Conservation (phyloP, 768 basidiomycete species). For the Calocybe indica region DNA sequence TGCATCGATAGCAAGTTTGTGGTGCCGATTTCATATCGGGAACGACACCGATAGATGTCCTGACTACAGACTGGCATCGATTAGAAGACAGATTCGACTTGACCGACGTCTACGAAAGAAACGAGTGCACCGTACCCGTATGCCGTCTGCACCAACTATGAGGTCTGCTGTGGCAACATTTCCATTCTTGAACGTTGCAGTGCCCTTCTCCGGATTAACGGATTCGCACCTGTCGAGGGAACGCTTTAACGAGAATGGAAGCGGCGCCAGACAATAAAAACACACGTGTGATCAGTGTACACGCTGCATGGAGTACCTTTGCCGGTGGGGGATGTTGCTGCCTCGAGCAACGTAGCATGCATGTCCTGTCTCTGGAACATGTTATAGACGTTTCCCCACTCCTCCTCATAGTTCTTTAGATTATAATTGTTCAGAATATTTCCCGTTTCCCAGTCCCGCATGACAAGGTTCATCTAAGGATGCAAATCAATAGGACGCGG, state of each 20-base stretch:
- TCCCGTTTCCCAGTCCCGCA: constrained; percentile 29
- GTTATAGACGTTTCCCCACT: constrained; percentile 23
- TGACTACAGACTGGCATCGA: constrained; percentile 16
- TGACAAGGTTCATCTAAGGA: constrained; percentile 19
- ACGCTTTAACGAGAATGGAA: background rate
- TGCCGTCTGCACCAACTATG: constrained; percentile 27
- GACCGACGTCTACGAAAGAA: background rate
- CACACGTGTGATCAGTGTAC: constrained; percentile 19
- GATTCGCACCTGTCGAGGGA: constrained; percentile 13
- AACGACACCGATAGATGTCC: constrained; percentile 17
- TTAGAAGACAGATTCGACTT: background rate
- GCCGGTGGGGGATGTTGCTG: constrained; percentile 18
- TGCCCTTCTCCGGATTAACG: constrained; percentile 16
- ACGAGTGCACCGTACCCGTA: constrained; percentile 13
- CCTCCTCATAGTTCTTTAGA: constrained; percentile 21
- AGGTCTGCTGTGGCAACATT: constrained; percentile 18
- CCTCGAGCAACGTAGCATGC: constrained; percentile 21
- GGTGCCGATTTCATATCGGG: constrained; percentile 22
- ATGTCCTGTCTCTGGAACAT: constrained; percentile 28
- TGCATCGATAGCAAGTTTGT: constrained; percentile 28
- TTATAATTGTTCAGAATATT: constrained; percentile 22
- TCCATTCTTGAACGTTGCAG: constrained; percentile 20
- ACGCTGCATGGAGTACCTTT: constrained; percentile 19
- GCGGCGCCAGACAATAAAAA: background rate
- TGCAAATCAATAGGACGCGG: background rate